Base-by-base conservation (phyloP, 257 asterid species). In the Penstemon davidsonii region DNA sequence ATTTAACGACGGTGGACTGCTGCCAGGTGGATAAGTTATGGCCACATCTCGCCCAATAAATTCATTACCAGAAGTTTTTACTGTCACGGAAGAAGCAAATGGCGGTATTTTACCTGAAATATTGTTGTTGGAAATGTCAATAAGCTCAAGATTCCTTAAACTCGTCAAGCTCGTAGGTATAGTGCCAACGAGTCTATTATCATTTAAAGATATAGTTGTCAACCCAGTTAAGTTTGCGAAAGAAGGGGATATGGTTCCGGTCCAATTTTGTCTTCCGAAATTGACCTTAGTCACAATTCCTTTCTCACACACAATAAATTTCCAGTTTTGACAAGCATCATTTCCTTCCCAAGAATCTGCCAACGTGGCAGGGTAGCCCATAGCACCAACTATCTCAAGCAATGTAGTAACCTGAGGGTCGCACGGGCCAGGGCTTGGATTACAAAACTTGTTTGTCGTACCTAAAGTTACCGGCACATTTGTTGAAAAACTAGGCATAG, bases 111-210 rank as follows among this genome's bases (percentile, higher is more conserved):
- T 74, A 0, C 98, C 98, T 0, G 97, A 86, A 63, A 93, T 57
- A 51, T 88, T 88, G 69, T 93, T 93, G 85, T 93, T 88, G 37
- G 97, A 73, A 66, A 90, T 61, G 73, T 93, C 97, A 8, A 93
- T 82, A 73, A 71, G 62, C 68, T 75, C 81, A 19, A 93, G 89
- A 18, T 71, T 75, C 57, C 43, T 66, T 51, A 90, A 76, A 37
- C 53, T 64, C 19, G 96, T 74, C 67, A 90, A 76, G 54, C 78
- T 76, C 44, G 11, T 36, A 3, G 98, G 98, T 66, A 93, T 85
- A 18, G 80, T 45, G 5, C 98, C 96, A 7, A 73, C 78, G 18
- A 93, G 83, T 3, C 76, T 50, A 68, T 93, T 93, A 51, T 84
- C 93, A 13, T 68, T 84, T 55, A 93, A 61, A 60, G 69, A 45